phyloP scores from a whole-genome alignment of 2,329 filamentous ascomycete species.

The Mycosphaerella arachidis region DNA sequence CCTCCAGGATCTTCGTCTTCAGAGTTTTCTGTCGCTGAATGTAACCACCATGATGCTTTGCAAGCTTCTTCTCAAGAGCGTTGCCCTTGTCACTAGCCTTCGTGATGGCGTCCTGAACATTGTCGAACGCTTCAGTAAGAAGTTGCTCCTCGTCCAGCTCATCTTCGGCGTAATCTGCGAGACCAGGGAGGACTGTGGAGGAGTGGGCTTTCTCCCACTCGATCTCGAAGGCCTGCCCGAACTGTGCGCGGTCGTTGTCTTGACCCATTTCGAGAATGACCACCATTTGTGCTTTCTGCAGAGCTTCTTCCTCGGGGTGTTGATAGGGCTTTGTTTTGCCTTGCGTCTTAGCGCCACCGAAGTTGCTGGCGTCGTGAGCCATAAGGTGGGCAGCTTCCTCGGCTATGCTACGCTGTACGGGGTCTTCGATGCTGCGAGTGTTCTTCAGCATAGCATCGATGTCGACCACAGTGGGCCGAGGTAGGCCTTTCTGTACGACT shows the following conservation, averaged over 20 bases:
- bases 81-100: slow-evolving; percentile 72
- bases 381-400: slow-evolving; percentile 75
- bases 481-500: slow-evolving; percentile 81
- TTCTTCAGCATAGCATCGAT: slow-evolving; percentile 62
- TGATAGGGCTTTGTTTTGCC: slow-evolving; percentile 56
- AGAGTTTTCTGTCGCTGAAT: slow-evolving; percentile 78
- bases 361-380: slow-evolving; percentile 73
- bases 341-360: slow-evolving; percentile 63
- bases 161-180: slow-evolving; percentile 72
- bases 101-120: slow-evolving; percentile 68
- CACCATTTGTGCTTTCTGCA: slow-evolving; percentile 71
- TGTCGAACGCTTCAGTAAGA: slow-evolving; percentile 69
- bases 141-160: slow-evolving; percentile 64
- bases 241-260: slow-evolving; percentile 41
- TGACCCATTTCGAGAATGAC: slow-evolving; percentile 64
- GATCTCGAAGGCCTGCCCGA: slow-evolving; percentile 40
- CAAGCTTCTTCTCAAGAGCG: slow-evolving; percentile 91
- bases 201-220: slow-evolving; percentile 48
- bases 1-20: slow-evolving; percentile 71
- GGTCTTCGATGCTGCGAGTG: slow-evolving; percentile 58
- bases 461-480: slow-evolving; percentile 70
- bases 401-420: slow-evolving; percentile 65
- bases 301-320: slow-evolving; percentile 62
- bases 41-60: slow-evolving; percentile 82
- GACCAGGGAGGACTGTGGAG: slow-evolving; percentile 61